phyloP scores from a whole-genome alignment of 1,284 basidiomycete genomes.

The Naganishia liquefaciens region DNA sequence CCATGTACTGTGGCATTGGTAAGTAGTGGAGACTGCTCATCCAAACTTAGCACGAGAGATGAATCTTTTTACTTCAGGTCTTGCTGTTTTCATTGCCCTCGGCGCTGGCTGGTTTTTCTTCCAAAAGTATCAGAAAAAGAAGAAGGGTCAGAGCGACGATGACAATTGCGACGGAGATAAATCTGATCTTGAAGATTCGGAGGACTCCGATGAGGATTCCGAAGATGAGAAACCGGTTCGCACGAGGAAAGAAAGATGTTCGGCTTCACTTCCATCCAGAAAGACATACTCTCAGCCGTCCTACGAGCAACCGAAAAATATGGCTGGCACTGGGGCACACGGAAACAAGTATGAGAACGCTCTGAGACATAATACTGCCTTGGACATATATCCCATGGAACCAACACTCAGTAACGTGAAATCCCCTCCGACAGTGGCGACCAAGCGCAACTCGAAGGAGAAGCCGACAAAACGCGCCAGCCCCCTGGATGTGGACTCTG shows the following conservation, averaged over 20 bases:
- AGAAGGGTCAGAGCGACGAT: not conserved
- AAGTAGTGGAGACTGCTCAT: not conserved
- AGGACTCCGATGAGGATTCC: not conserved
- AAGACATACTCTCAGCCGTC: not conserved
- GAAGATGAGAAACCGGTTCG: not conserved
- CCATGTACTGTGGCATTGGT: conserved; percentile 21
- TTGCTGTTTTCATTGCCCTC: not conserved
- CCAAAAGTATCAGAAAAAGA: conserved; percentile 3
- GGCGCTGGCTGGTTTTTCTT: conserved; percentile 5
- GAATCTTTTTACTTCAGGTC: not conserved
- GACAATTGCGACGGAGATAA: not conserved
- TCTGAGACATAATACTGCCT: not conserved
- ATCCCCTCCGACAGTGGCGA: not conserved
- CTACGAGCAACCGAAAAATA: not conserved
- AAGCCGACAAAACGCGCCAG: not conserved
- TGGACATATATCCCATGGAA: conserved; percentile 12
- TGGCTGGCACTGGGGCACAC: not conserved
- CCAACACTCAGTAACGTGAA: not conserved
- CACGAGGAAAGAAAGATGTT: not conserved
- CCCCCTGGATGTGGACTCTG: not conserved
- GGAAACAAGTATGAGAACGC: not conserved
- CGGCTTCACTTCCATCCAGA: not conserved
- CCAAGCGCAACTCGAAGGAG: not conserved
- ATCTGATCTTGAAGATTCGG: not conserved
- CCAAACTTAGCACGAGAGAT: not conserved